Evolutionary conservation across 2,329 filamentous ascomycete species (phyloP).

Genomic region (Ophioceras dolichostomum): DNA sequence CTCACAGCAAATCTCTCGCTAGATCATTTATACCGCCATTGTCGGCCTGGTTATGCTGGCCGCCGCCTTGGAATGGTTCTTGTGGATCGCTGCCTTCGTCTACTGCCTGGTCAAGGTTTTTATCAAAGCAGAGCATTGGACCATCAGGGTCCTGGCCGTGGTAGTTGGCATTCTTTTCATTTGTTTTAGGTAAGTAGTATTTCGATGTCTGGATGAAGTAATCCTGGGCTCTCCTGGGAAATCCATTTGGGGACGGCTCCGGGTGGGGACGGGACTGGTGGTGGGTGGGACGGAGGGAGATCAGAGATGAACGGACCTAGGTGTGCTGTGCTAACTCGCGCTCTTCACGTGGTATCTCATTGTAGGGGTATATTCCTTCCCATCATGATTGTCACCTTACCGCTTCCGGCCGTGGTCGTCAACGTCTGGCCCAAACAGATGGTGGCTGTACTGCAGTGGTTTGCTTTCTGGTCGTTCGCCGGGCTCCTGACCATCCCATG

Average conservation of each 20-base stretch:
- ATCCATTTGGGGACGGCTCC: too few species aligned
- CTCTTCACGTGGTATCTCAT: too few species aligned
- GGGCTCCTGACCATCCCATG: conserved; percentile 77
- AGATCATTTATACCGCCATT: conserved; percentile 80
- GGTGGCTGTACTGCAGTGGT: conserved; percentile 74
- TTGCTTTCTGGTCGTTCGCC: conserved; percentile 90
- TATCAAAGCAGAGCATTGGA: conserved; percentile 80
- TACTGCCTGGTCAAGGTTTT: conserved; percentile 88
- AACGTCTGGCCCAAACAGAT: conserved; percentile 58
- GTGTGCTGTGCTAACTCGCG: too few species aligned
- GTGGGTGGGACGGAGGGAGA: too few species aligned
- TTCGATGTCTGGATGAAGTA: too few species aligned
- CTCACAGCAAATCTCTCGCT: too few species aligned
- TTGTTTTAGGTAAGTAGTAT: conserved; percentile 1
- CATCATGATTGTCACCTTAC: conserved; percentile 87
- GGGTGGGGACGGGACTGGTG: too few species aligned
- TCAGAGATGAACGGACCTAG: too few species aligned
- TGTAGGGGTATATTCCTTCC: conserved; percentile 72
- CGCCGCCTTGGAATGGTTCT: conserved; percentile 82
- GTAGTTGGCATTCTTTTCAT: conserved; percentile 44
- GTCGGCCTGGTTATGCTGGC: conserved; percentile 72
- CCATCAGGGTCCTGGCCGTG: conserved; percentile 65
- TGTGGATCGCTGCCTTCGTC: conserved; percentile 87
- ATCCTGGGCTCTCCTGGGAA: too few species aligned
- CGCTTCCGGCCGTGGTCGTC: conserved; percentile 61